These are phyloP conservation scores for Calonectria pteridis DNA, from an alignment of 2,329 filamentous ascomycete genomes.

Conservation along the genomic window DNA sequence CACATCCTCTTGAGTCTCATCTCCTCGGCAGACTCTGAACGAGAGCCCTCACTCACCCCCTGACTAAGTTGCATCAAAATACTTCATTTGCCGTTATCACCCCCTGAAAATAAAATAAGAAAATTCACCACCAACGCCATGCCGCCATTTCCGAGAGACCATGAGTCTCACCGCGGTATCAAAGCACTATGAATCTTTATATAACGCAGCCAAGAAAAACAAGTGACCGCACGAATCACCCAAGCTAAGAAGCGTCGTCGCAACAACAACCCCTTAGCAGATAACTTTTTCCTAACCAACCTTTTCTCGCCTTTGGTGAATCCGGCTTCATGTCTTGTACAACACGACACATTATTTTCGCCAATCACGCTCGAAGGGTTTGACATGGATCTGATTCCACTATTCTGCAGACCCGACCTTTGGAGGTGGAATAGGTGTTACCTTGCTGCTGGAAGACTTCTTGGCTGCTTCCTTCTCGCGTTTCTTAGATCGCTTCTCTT, in stretches of 20 bases:
- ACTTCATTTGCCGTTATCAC: background rate
- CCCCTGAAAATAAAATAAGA: slow-evolving; percentile 26
- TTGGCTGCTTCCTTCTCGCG: slow-evolving; percentile 41
- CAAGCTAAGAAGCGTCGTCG: slow-evolving; percentile 9
- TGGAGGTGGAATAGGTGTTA: slow-evolving; percentile 45
- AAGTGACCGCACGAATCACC: background rate
- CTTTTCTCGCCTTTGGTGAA: slow-evolving; percentile 3
- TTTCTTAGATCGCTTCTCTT: slow-evolving; percentile 48
- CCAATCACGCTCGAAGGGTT: slow-evolving; percentile 6
- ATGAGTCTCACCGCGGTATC: slow-evolving; percentile 40
- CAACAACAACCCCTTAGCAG: background rate
- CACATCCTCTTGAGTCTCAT: background rate
- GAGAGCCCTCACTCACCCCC: no score
- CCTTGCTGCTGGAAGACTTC: slow-evolving; percentile 34
- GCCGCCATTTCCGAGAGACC: slow-evolving; percentile 43
- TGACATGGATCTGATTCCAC: background rate
- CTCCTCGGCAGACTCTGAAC: background rate
- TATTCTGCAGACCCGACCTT: slow-evolving; percentile 40
- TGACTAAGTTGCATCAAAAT: background rate
- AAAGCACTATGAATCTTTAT: slow-evolving; percentile 34
- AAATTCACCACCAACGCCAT: slow-evolving; percentile 45
- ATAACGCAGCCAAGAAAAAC: slow-evolving; percentile 33
- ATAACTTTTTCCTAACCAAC: background rate
- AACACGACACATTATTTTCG: background rate
- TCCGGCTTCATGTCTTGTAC: background rate